phyloP scores from a whole-genome alignment of 345 rosid genomes.

The Populus euphratica region DNA sequence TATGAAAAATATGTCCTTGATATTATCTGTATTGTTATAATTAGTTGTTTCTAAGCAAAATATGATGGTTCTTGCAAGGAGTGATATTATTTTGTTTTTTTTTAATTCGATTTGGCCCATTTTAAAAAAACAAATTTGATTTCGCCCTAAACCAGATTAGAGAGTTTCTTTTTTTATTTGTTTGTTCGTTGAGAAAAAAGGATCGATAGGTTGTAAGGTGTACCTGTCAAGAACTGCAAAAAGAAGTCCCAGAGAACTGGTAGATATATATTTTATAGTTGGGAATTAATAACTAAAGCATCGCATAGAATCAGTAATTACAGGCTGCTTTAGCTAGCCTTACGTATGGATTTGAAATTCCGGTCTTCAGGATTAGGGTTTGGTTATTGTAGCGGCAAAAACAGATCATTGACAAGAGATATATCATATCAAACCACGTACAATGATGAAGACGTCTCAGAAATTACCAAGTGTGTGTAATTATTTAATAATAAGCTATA shows the following conservation, averaged over 20 bases:
- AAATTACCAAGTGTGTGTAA: neutral
- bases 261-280: neutral
- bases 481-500: neutral
- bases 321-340: neutral
- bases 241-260: neutral
- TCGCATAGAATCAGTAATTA: neutral
- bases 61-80: neutral
- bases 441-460: constrained; percentile 6
- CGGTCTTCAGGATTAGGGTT: constrained; percentile 28
- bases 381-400: constrained; percentile 21
- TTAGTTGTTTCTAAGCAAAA: neutral
- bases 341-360: constrained; percentile 21
- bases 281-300: neutral
- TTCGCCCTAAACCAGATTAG: too few relatives aligned
- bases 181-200: neutral
- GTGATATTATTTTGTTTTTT: neutral
- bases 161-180: too few relatives aligned
- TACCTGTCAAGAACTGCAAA: neutral
- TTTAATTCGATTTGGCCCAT: neutral
- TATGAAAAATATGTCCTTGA: neutral
- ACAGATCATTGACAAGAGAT: neutral
- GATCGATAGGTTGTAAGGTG: neutral
- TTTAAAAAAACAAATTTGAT: too few relatives aligned
- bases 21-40: too few relatives aligned
- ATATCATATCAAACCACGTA: neutral